Evolutionary conservation across 148 eudicot species (phyloP).

Genomic region (Bassia scoparia): DNA sequence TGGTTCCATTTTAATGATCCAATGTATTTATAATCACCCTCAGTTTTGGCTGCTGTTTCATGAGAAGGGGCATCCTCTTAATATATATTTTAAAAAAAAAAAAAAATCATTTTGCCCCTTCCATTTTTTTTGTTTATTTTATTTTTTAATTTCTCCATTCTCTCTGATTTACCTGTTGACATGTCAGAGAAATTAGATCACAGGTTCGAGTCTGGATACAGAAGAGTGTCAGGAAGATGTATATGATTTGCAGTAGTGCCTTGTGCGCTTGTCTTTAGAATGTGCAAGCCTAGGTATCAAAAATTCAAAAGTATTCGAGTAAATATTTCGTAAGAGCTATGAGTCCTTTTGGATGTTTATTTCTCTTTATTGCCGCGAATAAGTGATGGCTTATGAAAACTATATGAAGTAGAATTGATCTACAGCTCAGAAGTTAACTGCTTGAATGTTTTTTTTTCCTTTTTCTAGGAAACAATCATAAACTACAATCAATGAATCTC

Average conservation of each 20-base stretch:
- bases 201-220: not conserved
- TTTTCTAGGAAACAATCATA: too few species aligned
- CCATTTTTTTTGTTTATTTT: not conserved
- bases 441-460: too few species aligned
- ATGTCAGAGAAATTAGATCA: not conserved
- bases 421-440: too few species aligned
- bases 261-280: not conserved
- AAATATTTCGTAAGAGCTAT: too few species aligned
- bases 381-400: too few species aligned
- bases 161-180: not conserved
- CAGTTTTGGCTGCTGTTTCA: slow-evolving; percentile 31
- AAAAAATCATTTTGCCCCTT: not conserved
- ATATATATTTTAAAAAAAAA: too few species aligned
- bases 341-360: too few species aligned
- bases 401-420: too few species aligned
- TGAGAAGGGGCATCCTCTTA: slow-evolving; percentile 10
- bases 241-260: not conserved
- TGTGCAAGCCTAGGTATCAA: not conserved
- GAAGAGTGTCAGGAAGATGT: slow-evolving; percentile 12
- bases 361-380: too few species aligned
- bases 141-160: not conserved
- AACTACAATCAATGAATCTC: too few species aligned
- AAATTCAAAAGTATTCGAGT: not conserved
- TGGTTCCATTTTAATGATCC: slow-evolving; percentile 28
- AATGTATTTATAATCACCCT: slow-evolving; percentile 24